phyloP scores from a whole-genome alignment of 805 yeast genomes.

The Saccharomycopsis microspora region DNA sequence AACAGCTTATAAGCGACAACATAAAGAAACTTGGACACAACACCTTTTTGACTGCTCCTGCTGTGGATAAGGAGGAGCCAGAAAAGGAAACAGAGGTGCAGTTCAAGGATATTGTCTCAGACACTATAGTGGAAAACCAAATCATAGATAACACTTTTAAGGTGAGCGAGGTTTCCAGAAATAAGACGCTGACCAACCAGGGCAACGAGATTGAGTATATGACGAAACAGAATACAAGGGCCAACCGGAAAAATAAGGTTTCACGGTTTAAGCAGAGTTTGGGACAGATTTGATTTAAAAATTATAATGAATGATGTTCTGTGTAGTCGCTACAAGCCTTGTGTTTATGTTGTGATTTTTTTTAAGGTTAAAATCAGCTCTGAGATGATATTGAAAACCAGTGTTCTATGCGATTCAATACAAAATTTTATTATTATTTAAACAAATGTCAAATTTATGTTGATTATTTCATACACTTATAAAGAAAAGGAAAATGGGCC shows the following conservation, averaged over 20 bases:
- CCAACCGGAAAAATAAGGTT: conserved; percentile 7
- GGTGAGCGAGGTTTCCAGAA: background rate
- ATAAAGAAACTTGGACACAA: conserved; percentile 1
- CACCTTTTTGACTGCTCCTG: background rate
- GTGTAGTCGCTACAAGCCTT: no score
- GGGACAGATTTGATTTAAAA: no score
- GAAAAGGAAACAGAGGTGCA: conserved; percentile 3
- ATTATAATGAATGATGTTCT: no score
- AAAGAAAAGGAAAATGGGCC: no score
- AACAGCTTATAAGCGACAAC: conserved; percentile 6
- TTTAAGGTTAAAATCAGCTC: no score
- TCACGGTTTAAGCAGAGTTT: conserved; percentile 9
- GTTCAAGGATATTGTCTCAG: conserved; percentile 12
- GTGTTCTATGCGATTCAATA: no score
- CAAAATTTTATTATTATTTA: no score
- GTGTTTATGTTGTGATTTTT: no score
- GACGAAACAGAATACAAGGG: conserved; percentile 10
- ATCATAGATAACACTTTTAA: background rate
- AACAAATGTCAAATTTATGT: no score
- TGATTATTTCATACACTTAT: no score
- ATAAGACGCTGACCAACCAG: background rate
- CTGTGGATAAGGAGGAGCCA: background rate
- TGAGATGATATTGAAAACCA: no score
- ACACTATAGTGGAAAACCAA: conserved; percentile 8
- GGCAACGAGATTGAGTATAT: background rate